Evolutionary conservation across 768 basidiomycete genomes (phyloP).

Genomic region (Boletus eberwhitei): DNA sequence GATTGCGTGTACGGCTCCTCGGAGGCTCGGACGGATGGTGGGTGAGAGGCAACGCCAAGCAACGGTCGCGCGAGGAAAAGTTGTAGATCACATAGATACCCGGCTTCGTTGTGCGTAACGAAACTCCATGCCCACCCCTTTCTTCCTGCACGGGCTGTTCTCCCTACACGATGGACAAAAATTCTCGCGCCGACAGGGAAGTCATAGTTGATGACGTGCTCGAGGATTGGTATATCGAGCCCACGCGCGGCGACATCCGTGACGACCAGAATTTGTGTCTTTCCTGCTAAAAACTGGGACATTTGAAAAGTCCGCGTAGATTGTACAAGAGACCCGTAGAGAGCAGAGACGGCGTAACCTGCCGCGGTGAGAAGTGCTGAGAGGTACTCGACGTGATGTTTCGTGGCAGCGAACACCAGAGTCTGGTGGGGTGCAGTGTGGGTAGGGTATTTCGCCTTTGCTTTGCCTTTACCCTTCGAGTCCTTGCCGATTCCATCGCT

Average conservation of each 20-base stretch:
- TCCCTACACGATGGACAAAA: conserved; percentile 95
- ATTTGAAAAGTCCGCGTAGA: conserved; percentile 85
- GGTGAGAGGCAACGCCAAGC: conserved; percentile 39
- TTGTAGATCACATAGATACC: conserved; percentile 89
- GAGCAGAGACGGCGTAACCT: conserved; percentile 88
- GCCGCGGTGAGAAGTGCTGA: conserved; percentile 70
- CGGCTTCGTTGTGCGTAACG: conserved; percentile 79
- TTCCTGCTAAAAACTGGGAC: conserved; percentile 80
- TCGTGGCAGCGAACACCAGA: conserved; percentile 92
- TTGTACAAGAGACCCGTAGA: conserved; percentile 95
- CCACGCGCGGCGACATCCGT: conserved; percentile 98
- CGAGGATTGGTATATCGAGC: conserved; percentile 94
- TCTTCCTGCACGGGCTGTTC: conserved; percentile 93
- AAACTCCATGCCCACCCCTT: conserved; percentile 98
- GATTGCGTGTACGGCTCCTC: conserved; percentile 68
- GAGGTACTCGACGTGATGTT: conserved; percentile 98
- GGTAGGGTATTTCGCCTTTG: conserved; percentile 41
- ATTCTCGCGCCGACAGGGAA: conserved; percentile 92
- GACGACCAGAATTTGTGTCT: conserved; percentile 84
- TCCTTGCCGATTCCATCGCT: conserved; percentile 26
- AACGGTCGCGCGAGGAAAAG: conserved; percentile 85
- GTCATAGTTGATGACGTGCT: conserved; percentile 97
- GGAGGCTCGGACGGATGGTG: conserved; percentile 36
- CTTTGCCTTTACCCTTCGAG: conserved; percentile 52
- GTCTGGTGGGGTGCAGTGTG: conserved; percentile 83